Base-by-base conservation (phyloP, 768 basidiomycete species). In the Lactifluus piperatus region DNA sequence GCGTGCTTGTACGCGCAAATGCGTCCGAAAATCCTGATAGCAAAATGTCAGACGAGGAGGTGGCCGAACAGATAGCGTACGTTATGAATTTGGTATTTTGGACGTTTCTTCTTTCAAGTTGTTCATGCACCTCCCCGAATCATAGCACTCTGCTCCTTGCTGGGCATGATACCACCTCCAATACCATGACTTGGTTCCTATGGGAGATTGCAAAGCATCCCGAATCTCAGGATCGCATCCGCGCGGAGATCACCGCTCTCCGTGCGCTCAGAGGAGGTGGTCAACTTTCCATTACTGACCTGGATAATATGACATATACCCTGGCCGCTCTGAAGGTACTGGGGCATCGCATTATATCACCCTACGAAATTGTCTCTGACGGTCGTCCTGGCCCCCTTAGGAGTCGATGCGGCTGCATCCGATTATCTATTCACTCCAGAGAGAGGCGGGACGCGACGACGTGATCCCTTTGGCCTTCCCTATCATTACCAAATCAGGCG, bases 321-420 rank as follows among this genome's bases (percentile, higher is more conserved):
- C 41, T 62, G 27, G 63, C 63, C 11, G 56, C 61, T 16, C 22
- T 64, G 47, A 64, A 64, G 60, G 63, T 59, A 11, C 39, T 22
- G 16, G 37, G 9, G 16, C 10, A 22, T 20, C 54, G 22, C 36
- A 4, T 20, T 14, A 29, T 24, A 4, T 3, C 24, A 41, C 11
- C 3, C 16, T 6, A 8, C 14, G 24, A 27, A 18, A 11, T 29
- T 56, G 27, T 26, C 27, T 22, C 27, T 56, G 22, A 46, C 20
- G 5, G 27, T 57, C n/a, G 2, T 27, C 10, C 29, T 39, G n/a
- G 26, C n/a, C 39, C 36, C 5, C 14, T 9, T 16, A 64, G 63
- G 63, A 64, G 49, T 37, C 60, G 20, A 58, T 64, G 52, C 57
- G 63, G 29, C 43, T 64, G 18, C 60, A 64, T 22, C 63, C 63